Percentiles rank a stretch among this genome's conserved stretches.
Evolutionary conservation across 192 early-diverging fungal species (phyloP).

Genomic region (Linnemannia zychae): DNA sequence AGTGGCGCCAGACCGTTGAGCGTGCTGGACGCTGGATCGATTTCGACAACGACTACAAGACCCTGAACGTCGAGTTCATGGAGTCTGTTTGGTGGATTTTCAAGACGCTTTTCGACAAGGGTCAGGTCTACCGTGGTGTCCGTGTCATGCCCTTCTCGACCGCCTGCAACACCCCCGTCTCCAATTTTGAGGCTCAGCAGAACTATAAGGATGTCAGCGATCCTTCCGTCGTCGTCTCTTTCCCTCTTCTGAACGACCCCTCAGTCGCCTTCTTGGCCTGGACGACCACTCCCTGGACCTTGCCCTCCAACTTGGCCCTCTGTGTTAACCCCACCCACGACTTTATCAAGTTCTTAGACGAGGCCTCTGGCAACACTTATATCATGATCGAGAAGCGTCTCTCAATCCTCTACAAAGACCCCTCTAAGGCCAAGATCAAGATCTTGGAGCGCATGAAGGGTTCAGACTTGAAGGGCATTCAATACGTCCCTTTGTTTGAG

Average conservation of each 20-base stretch:
- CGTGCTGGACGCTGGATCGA: conserved; percentile 99
- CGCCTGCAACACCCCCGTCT: conserved; percentile 89
- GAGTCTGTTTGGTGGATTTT: conserved; percentile 99
- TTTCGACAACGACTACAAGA: conserved; percentile 99
- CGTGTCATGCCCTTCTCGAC: conserved; percentile 98
- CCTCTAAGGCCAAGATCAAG: conserved; percentile 94
- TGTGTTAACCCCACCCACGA: conserved; percentile 94
- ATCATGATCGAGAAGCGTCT: conserved; percentile 91
- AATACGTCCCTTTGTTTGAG: conserved; percentile 93
- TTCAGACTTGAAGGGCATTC: conserved; percentile 82
- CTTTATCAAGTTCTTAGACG: conserved; percentile 96
- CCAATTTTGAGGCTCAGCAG: conserved; percentile 97
- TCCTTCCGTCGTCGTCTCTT: conserved; percentile 94
- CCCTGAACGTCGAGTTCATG: conserved; percentile 96
- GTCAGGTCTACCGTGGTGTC: conserved; percentile 94
- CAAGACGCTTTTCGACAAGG: conserved; percentile 95
- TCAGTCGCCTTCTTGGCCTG: conserved; percentile 88
- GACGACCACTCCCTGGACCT: conserved; percentile 99
- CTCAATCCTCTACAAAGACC: conserved; percentile 92
- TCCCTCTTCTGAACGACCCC: conserved; percentile 90
- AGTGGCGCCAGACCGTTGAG: conserved; percentile 95
- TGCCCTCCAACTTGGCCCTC: conserved; percentile 95
- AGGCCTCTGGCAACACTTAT: conserved; percentile 83
- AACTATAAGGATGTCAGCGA: conserved; percentile 99
- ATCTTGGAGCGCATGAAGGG: conserved; percentile 86